Percentiles rank a stretch among this genome's conserved stretches.
Conservation (phyloP, 805 yeast species). For the Kurtzmaniella fragi region DNA sequence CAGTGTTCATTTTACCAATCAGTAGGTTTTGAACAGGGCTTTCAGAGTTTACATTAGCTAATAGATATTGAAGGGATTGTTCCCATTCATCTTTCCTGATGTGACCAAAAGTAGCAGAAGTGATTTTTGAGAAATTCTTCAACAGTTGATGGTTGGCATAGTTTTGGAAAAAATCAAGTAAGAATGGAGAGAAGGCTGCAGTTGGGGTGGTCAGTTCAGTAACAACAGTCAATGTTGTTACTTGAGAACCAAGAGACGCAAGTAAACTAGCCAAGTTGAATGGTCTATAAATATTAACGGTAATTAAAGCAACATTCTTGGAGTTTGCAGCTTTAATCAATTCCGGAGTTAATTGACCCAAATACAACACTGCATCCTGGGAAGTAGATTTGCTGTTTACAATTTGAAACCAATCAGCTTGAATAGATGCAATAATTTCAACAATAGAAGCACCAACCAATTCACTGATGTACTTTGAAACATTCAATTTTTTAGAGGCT, state of each 20-base stretch:
- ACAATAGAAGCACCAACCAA: conserved; percentile 11
- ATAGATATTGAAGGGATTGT: conserved; percentile 43
- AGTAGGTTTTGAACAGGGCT: conserved; percentile 59
- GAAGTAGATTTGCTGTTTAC: conserved; percentile 34
- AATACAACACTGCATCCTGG: conserved; percentile 49
- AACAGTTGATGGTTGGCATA: conserved; percentile 41
- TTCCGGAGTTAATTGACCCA: conserved; percentile 53
- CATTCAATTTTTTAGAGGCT: not conserved
- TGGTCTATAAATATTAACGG: conserved; percentile 69
- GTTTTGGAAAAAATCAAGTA: conserved; percentile 70
- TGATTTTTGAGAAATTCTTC: conserved; percentile 44
- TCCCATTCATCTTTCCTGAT: conserved; percentile 32
- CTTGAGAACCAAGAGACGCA: conserved; percentile 47
- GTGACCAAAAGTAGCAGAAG: conserved; percentile 53
- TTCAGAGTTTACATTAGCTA: conserved; percentile 46
- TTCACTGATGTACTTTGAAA: conserved; percentile 6
- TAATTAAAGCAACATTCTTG: conserved; percentile 43
- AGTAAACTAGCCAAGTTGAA: conserved; percentile 53
- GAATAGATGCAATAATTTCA: conserved; percentile 18
- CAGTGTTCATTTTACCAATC: conserved; percentile 45
- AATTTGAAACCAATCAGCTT: conserved; percentile 24
- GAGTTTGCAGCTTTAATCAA: conserved; percentile 36
- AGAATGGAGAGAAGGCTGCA: conserved; percentile 57
- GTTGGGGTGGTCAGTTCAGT: conserved; percentile 51
- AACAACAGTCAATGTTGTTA: conserved; percentile 53